Evolutionary conservation across 1,284 basidiomycete genomes (phyloP).

Genomic region (Amylostereum areolatum): DNA sequence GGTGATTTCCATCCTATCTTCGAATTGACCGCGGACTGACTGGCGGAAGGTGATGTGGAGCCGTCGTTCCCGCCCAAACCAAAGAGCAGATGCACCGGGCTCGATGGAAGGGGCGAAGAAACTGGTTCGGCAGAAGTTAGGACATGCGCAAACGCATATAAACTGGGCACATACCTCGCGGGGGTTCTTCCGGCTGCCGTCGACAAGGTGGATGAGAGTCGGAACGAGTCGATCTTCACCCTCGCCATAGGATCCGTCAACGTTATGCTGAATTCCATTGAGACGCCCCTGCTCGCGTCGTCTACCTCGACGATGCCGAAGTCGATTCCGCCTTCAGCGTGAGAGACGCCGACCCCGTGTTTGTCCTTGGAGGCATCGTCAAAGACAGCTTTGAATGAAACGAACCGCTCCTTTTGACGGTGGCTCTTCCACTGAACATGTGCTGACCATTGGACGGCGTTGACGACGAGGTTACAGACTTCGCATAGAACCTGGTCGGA

Average conservation of each 20-base stretch:
- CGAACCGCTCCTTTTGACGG: constrained; percentile 1
- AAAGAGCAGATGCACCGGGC: constrained; percentile 12
- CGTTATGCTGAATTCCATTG: too few species aligned
- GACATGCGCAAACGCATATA: too few species aligned
- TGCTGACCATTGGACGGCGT: not conserved
- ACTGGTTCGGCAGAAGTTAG: constrained; percentile 17
- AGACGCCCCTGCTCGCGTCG: constrained; percentile 20
- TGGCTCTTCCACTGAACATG: not conserved
- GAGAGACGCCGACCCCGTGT: constrained; percentile 22
- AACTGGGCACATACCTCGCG: too few species aligned
- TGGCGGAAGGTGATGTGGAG: constrained; percentile 32
- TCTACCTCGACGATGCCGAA: constrained; percentile 28
- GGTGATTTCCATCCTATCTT: constrained; percentile 31
- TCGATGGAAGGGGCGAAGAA: constrained; percentile 24
- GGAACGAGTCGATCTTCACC: too few species aligned
- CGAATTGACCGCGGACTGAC: constrained; percentile 38
- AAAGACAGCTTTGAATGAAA: constrained; percentile 14
- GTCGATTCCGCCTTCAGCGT: constrained; percentile 22
- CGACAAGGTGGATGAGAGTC: too few species aligned
- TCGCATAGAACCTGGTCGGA: not conserved
- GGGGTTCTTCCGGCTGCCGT: too few species aligned
- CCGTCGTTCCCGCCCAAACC: constrained; percentile 19
- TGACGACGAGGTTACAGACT: not conserved
- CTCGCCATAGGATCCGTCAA: too few species aligned
- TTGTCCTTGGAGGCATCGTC: constrained; percentile 21